Conservation (phyloP, 176 grass and related monocot genomes). For the Lolium rigidum region DNA sequence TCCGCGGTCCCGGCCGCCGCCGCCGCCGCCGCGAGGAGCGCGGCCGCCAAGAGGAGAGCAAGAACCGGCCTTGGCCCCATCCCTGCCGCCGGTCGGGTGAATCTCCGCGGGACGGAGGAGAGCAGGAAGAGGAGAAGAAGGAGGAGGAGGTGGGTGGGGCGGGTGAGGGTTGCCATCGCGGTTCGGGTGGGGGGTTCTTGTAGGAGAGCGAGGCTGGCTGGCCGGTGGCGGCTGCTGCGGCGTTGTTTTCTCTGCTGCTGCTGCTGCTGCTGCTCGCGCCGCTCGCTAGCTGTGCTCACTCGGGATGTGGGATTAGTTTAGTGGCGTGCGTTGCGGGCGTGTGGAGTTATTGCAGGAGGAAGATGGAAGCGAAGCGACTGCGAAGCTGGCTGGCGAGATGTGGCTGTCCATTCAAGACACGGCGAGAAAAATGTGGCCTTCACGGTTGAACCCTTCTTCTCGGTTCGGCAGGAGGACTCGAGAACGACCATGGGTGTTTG, state of each 20-base stretch:
- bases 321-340: neutral
- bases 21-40: neutral
- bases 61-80: neutral
- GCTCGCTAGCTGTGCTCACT: neutral
- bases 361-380: slow-evolving; percentile 24
- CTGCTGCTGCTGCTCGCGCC: neutral
- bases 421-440: neutral
- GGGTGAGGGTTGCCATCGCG: slow-evolving; percentile 20
- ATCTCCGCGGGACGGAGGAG: slow-evolving; percentile 9
- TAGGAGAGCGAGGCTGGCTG: slow-evolving; percentile 22
- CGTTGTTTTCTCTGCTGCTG: slow-evolving; percentile 20
- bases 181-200: slow-evolving; percentile 38
- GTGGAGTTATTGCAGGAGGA: neutral
- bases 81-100: neutral
- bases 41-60: neutral
- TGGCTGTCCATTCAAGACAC: neutral
- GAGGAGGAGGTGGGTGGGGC: slow-evolving; percentile 10
- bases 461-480: neutral
- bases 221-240: slow-evolving; percentile 17
- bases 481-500: neutral
- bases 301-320: neutral
- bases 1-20: neutral
- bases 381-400: neutral
- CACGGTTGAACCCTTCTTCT: slow-evolving; percentile 30
- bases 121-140: neutral